Base-by-base conservation (phyloP, 148 eudicot species). In the Gaultheria prostrata region DNA sequence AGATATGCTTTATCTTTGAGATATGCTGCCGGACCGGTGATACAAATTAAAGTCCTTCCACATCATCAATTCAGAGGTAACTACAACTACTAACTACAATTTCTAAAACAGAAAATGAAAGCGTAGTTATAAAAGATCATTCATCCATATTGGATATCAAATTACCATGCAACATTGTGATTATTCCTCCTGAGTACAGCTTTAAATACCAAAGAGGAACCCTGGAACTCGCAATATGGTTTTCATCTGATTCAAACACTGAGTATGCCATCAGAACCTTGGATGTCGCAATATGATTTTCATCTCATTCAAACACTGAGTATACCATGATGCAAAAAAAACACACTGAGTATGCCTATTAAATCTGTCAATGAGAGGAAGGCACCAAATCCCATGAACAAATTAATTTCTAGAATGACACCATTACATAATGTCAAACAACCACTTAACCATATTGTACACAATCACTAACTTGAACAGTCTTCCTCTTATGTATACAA, bases 41-140 rank as follows among this genome's bases (percentile, higher is more conserved):
- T 59, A 79, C 91, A 91, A 89, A 91, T 90, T 91, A 90, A 91
- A 6, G 87, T 86, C n/a, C 86, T 94, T 93, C 98, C 98, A 93
- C 89, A 92, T 87, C 56, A 94, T 90, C 83, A 93, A 76, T n/a
- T 94, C 98, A 81, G 95, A 91, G 61, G 92, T 85, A 61, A 92
- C n/a, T n/a, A n/a, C n/a, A n/a, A n/a, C n/a, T n/a, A n/a, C n/a
- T 84, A 69, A 93, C 88, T n/a, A 93, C 90, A 89, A 94, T 89
- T 54, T 97, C 97, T 94, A 70, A 73, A 63, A 76, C 49, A 77
- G 50, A 84, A 80, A 70, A 54, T 74, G 14, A 30, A 82, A 9
- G 4, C 2, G 72, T 20, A 33, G 46, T 17, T 15, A 56, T 82
- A n/a, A 30, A 24, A 26, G 49, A 70, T 35, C 32, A 0, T n/a